Base-by-base conservation (phyloP, 2,329 filamentous ascomycete genomes). In the Xylaria sp. region DNA sequence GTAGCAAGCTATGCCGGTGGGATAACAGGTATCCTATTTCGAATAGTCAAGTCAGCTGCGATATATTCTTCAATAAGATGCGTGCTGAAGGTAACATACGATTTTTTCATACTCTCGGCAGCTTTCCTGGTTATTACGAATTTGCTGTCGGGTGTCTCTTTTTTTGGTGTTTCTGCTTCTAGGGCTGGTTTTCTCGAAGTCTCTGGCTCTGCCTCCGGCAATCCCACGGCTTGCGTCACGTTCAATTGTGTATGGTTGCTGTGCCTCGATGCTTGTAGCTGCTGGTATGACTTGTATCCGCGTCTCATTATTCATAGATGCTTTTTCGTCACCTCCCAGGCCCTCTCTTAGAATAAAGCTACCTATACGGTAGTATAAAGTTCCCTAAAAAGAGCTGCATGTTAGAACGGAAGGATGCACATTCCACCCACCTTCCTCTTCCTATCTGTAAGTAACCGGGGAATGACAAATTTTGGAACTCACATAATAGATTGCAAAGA, bases 401-500 rank as follows among this genome's bases (percentile, higher is more conserved):
- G 40, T 63, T 29, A 69, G 63, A 57, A 27, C 18, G 10, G 2
- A 51, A 51, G 3, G 8, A 25, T 25, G 13, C 4, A 48, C 18
- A 23, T 37, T 8, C 32, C n/a, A 10, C 16, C 37, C 23, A 18
- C n/a, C 16, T n/a, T 25, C 10, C 10, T 3, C 18, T 2, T 18
- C 23, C 35, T 29, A 50, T 1, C 32, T 53, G 16, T 5, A 25
- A 18, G 35, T 25, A 16, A 9, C 6, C 16, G 10, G 12, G 6
- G 6, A 5, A 9, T 50, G 4, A 32, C 42, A 29, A 13, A 6
- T 12, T 29, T 6, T 23, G 18, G 3, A 51, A 66, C 63, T 69
- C 12, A 69, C 63, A 66, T 63, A 54, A 21, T 61, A 61, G 27
- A 65, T 51, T 1, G 62, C 23, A 29, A 61, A 64, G n/a, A 64